These are phyloP conservation scores for Shiraia bambusicola DNA, from an alignment of 2,329 filamentous ascomycete genomes.

Conservation along the genomic window DNA sequence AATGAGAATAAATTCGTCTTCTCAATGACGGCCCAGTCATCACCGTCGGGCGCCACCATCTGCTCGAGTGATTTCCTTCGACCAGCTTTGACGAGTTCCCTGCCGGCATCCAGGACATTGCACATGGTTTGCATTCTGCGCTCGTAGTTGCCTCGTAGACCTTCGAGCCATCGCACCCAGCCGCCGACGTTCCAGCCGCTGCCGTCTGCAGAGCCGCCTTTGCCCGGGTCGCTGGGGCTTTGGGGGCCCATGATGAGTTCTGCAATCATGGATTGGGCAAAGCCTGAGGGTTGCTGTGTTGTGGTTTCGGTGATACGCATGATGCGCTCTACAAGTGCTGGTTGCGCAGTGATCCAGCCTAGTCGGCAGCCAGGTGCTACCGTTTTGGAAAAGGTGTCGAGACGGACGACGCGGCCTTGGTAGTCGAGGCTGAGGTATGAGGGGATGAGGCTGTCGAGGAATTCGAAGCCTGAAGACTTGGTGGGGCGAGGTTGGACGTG, in stretches of 20 bases:
- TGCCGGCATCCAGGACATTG: conserved; percentile 67
- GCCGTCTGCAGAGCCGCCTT: conserved; percentile 52
- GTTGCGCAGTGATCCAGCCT: conserved; percentile 88
- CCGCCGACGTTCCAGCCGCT: conserved; percentile 77
- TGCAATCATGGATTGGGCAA: conserved; percentile 81
- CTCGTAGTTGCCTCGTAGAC: conserved; percentile 81
- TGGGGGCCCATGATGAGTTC: conserved; percentile 74
- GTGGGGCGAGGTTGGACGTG: conserved; percentile 40
- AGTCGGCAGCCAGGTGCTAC: conserved; percentile 86
- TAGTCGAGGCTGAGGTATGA: conserved; percentile 80
- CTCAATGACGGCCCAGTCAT: conserved; percentile 73
- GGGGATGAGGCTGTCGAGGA: conserved; percentile 79
- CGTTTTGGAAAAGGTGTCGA: conserved; percentile 94
- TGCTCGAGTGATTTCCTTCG: conserved; percentile 40
- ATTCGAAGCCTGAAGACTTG: conserved; percentile 67
- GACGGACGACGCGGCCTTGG: conserved; percentile 82
- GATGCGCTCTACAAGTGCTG: conserved; percentile 72
- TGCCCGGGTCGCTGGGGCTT: conserved; percentile 51
- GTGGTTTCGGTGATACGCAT: conserved; percentile 72
- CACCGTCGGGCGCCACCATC: conserved; percentile 37
- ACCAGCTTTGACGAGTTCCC: conserved; percentile 66
- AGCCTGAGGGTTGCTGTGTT: conserved; percentile 85
- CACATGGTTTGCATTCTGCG: conserved; percentile 82
- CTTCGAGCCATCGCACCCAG: conserved; percentile 89
- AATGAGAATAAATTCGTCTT: conserved; percentile 76